These are phyloP conservation scores for Linanthus parryae DNA, from an alignment of 148 eudicot genomes.

Conservation along the genomic window DNA sequence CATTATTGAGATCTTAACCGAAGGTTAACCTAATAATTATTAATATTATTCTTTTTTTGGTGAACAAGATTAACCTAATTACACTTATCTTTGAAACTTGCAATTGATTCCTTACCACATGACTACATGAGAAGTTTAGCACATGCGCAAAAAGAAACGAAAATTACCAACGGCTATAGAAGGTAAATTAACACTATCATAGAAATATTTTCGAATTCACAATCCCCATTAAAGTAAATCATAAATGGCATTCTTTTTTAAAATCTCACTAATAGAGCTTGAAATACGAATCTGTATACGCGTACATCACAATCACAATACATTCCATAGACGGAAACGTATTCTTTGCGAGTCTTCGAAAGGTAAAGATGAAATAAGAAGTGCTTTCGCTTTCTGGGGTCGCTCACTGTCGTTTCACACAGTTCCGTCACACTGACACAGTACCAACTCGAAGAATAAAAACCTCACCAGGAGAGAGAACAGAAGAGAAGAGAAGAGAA, in stretches of 20 bases:
- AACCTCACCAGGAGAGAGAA: background rate
- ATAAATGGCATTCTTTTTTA: background rate
- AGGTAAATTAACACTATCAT: background rate
- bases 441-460: conserved; percentile 6
- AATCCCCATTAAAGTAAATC: conserved; percentile 6
- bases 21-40: too few relatives aligned
- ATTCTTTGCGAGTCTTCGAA: background rate
- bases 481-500: background rate
- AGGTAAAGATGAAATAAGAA: background rate
- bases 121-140: background rate
- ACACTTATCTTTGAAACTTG: background rate
- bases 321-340: background rate
- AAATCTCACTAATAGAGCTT: background rate
- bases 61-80: too few relatives aligned
- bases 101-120: background rate
- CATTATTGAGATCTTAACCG: conserved; percentile 5
- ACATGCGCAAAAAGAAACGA: background rate
- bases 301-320: background rate
- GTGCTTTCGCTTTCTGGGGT: conserved; percentile 10
- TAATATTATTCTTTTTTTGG: too few relatives aligned
- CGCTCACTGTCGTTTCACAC: conserved; percentile 6
- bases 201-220: conserved; percentile 4
- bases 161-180: background rate
- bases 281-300: background rate
- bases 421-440: conserved; percentile 20